phyloP scores from a whole-genome alignment of 2,329 filamentous ascomycete genomes.

The Penicillium aurantiogriseum region DNA sequence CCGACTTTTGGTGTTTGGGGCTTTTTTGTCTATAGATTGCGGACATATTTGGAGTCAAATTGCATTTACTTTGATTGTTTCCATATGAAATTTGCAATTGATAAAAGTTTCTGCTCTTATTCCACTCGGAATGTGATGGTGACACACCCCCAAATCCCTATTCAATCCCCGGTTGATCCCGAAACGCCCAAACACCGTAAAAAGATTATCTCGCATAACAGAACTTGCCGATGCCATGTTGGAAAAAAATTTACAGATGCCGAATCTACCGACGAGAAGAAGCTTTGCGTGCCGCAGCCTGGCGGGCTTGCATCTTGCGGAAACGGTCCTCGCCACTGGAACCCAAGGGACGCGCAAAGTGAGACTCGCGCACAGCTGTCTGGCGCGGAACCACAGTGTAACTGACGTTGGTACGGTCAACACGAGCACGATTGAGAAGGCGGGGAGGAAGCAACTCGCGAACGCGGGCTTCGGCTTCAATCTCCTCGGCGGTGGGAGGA shows the following conservation, averaged over 20 bases:
- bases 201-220: constrained; percentile 8
- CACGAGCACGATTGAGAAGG: constrained; percentile 57
- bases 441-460: constrained; percentile 53
- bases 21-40: neutral
- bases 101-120: constrained; percentile 11
- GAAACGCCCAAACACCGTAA: constrained; percentile 21
- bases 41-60: neutral
- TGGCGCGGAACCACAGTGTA: constrained; percentile 64
- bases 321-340: constrained; percentile 50
- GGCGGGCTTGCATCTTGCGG: constrained; percentile 50
- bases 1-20: neutral
- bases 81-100: neutral
- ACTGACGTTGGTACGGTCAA: constrained; percentile 58
- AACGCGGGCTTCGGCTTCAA: constrained; percentile 52
- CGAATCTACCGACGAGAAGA: constrained; percentile 37
- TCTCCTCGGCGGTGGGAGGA: constrained; percentile 35
- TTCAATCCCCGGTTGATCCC: constrained; percentile 23
- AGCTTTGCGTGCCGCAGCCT: constrained; percentile 43
- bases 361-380: constrained; percentile 48
- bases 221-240: neutral
- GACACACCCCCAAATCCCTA: constrained; percentile 14
- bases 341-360: constrained; percentile 47
- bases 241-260: constrained; percentile 1
- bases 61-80: neutral
- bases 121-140: constrained; percentile 3